Percentiles rank a stretch among this genome's conserved stretches.
phyloP scores from a whole-genome alignment of 176 grass and related monocot species.

The Raddia guianensis region DNA sequence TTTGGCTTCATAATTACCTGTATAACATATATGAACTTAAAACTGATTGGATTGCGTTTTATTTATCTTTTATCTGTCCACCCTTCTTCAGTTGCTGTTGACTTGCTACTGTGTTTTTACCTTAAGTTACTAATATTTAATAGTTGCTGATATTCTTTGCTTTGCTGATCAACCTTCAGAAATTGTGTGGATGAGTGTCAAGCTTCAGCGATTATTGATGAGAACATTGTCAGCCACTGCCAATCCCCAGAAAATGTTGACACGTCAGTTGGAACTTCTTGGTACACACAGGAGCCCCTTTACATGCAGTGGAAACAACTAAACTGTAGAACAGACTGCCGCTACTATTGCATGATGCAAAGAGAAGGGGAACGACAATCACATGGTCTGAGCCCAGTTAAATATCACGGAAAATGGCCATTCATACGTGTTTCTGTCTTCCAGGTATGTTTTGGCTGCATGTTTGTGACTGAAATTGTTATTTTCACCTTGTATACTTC shows the following conservation, averaged over 20 bases:
- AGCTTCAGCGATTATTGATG: constrained; percentile 50
- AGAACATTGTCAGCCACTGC: constrained; percentile 53
- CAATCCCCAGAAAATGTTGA: constrained; percentile 44
- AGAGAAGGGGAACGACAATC: constrained; percentile 70
- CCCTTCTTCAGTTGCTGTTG: neutral
- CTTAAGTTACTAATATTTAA: constrained; percentile 3
- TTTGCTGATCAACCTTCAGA: constrained; percentile 45
- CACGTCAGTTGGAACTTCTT: constrained; percentile 47
- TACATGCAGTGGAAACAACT: constrained; percentile 80
- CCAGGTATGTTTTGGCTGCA: constrained; percentile 58
- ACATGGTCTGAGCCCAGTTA: constrained; percentile 66
- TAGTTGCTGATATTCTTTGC: constrained; percentile 23
- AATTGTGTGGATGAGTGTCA: constrained; percentile 74
- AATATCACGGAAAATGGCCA: constrained; percentile 97
- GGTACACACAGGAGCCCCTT: constrained; percentile 68
- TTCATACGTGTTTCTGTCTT: constrained; percentile 72
- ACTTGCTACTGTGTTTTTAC: neutral
- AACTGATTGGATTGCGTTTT: neutral
- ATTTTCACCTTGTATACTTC: constrained; percentile 1
- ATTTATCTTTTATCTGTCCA: neutral
- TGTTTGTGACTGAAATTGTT: neutral
- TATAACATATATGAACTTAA: neutral
- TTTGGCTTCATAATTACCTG: neutral
- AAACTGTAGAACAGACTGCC: constrained; percentile 74
- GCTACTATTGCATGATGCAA: constrained; percentile 84